A percentile compares a stretch with the other conserved stretches of the same genome.
Conservation (phyloP, 2,329 filamentous ascomycete species). For the Dissoconium aciculare region DNA sequence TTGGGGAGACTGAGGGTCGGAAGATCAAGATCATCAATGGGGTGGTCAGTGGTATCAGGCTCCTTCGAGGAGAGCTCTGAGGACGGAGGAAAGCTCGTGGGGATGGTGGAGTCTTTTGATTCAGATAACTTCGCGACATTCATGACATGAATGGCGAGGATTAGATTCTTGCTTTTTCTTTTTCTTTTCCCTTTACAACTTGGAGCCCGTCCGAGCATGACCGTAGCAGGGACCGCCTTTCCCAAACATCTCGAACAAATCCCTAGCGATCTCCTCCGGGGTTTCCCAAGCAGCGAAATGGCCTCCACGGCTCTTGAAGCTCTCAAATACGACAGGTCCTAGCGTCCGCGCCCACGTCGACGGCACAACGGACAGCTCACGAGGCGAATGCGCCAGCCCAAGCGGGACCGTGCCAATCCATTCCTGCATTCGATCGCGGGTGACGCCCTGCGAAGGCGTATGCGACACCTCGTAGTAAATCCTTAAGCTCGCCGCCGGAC, state of each 20-base stretch:
- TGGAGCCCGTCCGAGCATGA: too few species aligned
- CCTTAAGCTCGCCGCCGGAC: slow-evolving; percentile 49
- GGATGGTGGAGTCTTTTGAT: too few species aligned
- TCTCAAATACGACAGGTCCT: slow-evolving; percentile 44
- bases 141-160: too few species aligned
- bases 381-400: slow-evolving; percentile 42
- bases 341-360: slow-evolving; percentile 43
- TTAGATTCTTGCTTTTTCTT: too few species aligned
- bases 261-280: slow-evolving; percentile 36
- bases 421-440: slow-evolving; percentile 24
- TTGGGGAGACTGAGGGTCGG: slow-evolving; percentile 44
- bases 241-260: slow-evolving; percentile 43
- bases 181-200: too few species aligned
- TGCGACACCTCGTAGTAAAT: slow-evolving; percentile 59
- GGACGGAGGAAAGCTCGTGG: too few species aligned
- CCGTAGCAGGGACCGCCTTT: slow-evolving; percentile 23
- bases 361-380: slow-evolving; percentile 41
- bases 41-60: slow-evolving; percentile 48
- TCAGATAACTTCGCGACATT: too few species aligned
- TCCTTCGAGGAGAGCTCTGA: background rate
- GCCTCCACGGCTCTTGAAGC: slow-evolving; percentile 35
- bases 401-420: slow-evolving; percentile 36
- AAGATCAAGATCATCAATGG: slow-evolving; percentile 64
- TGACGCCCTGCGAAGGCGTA: slow-evolving; percentile 13
- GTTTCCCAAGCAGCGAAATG: slow-evolving; percentile 46